Evolutionary conservation across 2,329 filamentous ascomycete genomes (phyloP).

Genomic region (Ceratocystis lukuohia): DNA sequence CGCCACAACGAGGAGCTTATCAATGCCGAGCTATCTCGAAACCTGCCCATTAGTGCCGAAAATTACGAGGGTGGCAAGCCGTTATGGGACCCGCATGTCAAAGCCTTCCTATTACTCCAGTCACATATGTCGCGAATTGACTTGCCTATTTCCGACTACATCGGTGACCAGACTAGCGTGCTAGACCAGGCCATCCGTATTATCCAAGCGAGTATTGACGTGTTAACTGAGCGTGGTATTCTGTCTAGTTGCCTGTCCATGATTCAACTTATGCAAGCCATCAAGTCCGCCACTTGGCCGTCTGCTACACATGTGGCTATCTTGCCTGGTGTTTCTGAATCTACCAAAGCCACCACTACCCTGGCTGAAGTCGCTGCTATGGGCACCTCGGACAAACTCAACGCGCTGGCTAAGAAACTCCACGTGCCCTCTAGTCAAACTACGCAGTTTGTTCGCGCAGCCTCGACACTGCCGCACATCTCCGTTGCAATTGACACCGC

Average conservation of each 20-base stretch:
- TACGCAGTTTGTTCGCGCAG: conserved; percentile 42
- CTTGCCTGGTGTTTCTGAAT: conserved; percentile 52
- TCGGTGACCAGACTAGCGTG: conserved; percentile 81
- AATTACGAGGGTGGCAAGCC: conserved; percentile 52
- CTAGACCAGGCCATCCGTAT: conserved; percentile 95
- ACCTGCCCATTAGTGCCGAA: conserved; percentile 51
- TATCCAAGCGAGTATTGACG: conserved; percentile 86
- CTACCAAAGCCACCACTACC: conserved; percentile 29
- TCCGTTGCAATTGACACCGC: conserved; percentile 38
- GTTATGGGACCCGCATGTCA: conserved; percentile 98
- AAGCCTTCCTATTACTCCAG: conserved; percentile 85
- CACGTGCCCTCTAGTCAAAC: conserved; percentile 34
- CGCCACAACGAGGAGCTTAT: conserved; percentile 97
- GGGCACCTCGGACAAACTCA: conserved; percentile 20
- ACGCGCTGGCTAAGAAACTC: conserved; percentile 37
- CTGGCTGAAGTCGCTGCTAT: conserved; percentile 33
- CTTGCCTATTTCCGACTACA: conserved; percentile 90
- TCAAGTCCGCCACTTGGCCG: conserved; percentile 89
- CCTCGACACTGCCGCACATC: conserved; percentile 56
- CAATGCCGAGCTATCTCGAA: conserved; percentile 76
- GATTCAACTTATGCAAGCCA: conserved; percentile 74
- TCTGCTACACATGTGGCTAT: conserved; percentile 66
- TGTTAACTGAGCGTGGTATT: conserved; percentile 78
- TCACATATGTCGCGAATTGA: conserved; percentile 89
- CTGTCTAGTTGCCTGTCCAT: conserved; percentile 65